A percentile compares a stretch with the other conserved stretches of the same genome.
Conservation (phyloP, 2,329 filamentous ascomycete species). For the Metarhizium brunneum region DNA sequence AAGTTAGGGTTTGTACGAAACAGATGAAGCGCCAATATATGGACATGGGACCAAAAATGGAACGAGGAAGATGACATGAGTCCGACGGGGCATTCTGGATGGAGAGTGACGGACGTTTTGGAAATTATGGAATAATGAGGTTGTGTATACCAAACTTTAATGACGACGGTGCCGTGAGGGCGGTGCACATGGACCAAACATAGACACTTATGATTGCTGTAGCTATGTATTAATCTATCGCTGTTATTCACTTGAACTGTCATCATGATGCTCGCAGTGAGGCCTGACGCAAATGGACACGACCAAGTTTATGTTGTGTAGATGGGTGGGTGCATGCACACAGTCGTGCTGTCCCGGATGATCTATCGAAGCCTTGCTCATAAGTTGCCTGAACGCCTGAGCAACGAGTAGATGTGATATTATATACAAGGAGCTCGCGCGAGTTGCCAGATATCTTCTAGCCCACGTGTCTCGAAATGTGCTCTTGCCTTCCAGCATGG, state of each 20-base stretch:
- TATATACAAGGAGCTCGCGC: background rate
- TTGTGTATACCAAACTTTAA: slow-evolving; percentile 11
- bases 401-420: background rate
- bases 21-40: background rate
- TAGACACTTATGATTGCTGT: background rate
- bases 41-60: background rate
- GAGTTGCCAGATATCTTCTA: background rate
- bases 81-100: background rate
- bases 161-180: background rate
- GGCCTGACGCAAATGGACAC: background rate
- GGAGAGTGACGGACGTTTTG: slow-evolving; percentile 4
- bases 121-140: slow-evolving; percentile 11
- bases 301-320: background rate
- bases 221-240: slow-evolving; percentile 1
- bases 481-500: background rate
- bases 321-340: background rate
- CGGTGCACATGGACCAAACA: background rate
- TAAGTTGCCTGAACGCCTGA: background rate
- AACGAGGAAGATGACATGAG: background rate
- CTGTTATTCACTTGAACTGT: background rate
- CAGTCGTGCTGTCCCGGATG: background rate
- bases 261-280: background rate
- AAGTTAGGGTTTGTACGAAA: too few relatives aligned
- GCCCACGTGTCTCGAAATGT: background rate
- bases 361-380: background rate